Percentiles rank a stretch among this genome's conserved stretches.
phyloP scores from a whole-genome alignment of 2,329 filamentous ascomycete species.

The Penicillium sp. region DNA sequence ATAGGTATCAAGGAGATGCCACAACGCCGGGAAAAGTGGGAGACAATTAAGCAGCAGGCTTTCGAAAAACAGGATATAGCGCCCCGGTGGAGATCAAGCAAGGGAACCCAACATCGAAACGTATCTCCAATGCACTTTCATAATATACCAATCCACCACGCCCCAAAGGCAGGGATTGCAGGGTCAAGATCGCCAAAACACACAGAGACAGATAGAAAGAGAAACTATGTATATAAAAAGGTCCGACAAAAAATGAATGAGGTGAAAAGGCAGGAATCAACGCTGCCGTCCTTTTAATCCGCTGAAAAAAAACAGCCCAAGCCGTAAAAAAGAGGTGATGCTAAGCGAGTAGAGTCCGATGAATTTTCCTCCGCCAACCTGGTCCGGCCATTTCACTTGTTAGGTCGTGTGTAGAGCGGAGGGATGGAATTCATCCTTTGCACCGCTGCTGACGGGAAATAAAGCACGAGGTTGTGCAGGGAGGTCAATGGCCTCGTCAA shows the following conservation, averaged over 20 bases:
- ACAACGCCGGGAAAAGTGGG: constrained; percentile 19
- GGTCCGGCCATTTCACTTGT: too few relatives aligned
- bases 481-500: background rate
- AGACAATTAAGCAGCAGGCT: constrained; percentile 22
- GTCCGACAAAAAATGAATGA: background rate
- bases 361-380: background rate
- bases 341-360: background rate
- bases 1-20: constrained; percentile 26
- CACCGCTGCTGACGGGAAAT: background rate
- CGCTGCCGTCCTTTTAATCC: constrained; percentile 11
- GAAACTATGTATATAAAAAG: too few relatives aligned
- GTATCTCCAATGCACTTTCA: constrained; percentile 20
- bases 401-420: background rate
- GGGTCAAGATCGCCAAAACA: background rate
- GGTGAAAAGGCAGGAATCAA: background rate
- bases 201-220: background rate
- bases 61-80: constrained; percentile 12
- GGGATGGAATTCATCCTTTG: background rate
- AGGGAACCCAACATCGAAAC: constrained; percentile 15
- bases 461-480: background rate
- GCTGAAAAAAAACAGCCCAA: constrained; percentile 9
- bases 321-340: background rate
- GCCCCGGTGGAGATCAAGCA: constrained; percentile 15
- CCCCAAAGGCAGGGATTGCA: constrained; percentile 3
- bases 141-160: constrained; percentile 9